phyloP scores from a whole-genome alignment of 768 basidiomycete species.

The Kockovaella imperatae region DNA sequence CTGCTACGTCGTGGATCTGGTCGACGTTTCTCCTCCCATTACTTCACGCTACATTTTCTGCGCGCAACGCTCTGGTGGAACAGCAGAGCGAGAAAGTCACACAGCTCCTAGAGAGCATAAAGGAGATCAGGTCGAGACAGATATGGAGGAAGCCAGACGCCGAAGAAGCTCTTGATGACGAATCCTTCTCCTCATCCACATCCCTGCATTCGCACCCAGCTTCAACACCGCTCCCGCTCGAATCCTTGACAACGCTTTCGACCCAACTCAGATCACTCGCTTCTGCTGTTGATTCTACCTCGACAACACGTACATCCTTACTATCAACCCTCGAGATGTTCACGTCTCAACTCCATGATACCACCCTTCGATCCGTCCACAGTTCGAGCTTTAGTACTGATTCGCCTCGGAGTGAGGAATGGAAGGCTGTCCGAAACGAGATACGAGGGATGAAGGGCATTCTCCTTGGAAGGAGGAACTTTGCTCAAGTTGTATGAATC shows the following conservation, averaged over 20 bases:
- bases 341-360: conserved; percentile 33
- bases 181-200: conserved; percentile 6
- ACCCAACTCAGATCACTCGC: conserved; percentile 15
- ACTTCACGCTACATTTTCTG: conserved; percentile 41
- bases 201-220: not conserved
- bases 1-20: conserved; percentile 27
- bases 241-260: not conserved
- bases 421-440: conserved; percentile 39
- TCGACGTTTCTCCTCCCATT: conserved; percentile 34
- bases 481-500: conserved; percentile 3
- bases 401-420: too few species aligned
- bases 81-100: conserved; percentile 21
- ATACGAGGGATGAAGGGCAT: conserved; percentile 42
- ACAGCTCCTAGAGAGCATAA: conserved; percentile 12
- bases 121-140: not conserved
- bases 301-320: conserved; percentile 42
- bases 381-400: too few species aligned
- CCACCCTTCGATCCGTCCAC: too few species aligned
- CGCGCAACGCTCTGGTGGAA: conserved; percentile 31
- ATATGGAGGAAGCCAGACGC: not conserved
- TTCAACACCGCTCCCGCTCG: not conserved
- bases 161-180: not conserved
- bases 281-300: conserved; percentile 21
- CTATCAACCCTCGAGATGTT: conserved; percentile 34
- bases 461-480: conserved; percentile 33